Evolutionary conservation across 1,284 basidiomycete species (phyloP).

Genomic region (Tremellales sp.): DNA sequence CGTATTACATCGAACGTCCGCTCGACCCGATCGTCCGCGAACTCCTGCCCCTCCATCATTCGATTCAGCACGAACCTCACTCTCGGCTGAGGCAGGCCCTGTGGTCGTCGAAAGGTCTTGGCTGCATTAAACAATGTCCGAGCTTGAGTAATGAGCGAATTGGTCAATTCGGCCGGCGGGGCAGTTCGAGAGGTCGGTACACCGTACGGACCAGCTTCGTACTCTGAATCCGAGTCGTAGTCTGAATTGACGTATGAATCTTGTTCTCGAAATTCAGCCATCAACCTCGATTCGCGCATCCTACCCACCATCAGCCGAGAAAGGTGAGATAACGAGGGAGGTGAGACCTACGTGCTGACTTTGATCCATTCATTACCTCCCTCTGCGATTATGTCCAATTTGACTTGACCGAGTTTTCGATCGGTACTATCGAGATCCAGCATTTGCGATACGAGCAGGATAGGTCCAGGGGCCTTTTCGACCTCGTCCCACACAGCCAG

Average conservation of each 20-base stretch:
- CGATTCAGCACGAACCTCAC: slow-evolving; percentile 67
- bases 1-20: slow-evolving; percentile 58
- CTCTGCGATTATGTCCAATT: slow-evolving; percentile 70
- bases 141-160: slow-evolving; percentile 53
- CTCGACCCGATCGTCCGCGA: slow-evolving; percentile 58
- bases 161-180: slow-evolving; percentile 50
- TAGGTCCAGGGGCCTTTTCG: slow-evolving; percentile 23
- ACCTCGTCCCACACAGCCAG: slow-evolving; percentile 43
- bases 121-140: slow-evolving; percentile 58
- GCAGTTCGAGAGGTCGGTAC: background rate
- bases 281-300: slow-evolving; percentile 66
- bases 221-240: slow-evolving; percentile 31
- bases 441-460: slow-evolving; percentile 27
- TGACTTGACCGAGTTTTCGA: slow-evolving; percentile 17
- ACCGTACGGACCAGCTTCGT: slow-evolving; percentile 1
- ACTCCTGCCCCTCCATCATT: slow-evolving; percentile 52
- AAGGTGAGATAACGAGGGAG: background rate
- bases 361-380: slow-evolving; percentile 71
- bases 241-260: slow-evolving; percentile 65
- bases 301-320: slow-evolving; percentile 47
- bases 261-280: slow-evolving; percentile 73
- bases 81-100: slow-evolving; percentile 30
- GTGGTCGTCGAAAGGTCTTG: slow-evolving; percentile 49
- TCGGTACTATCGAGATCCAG: slow-evolving; percentile 20
- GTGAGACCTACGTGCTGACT: slow-evolving; percentile 69